phyloP scores from a whole-genome alignment of 2,329 filamentous ascomycete species.

The Corinectria fuckeliana region DNA sequence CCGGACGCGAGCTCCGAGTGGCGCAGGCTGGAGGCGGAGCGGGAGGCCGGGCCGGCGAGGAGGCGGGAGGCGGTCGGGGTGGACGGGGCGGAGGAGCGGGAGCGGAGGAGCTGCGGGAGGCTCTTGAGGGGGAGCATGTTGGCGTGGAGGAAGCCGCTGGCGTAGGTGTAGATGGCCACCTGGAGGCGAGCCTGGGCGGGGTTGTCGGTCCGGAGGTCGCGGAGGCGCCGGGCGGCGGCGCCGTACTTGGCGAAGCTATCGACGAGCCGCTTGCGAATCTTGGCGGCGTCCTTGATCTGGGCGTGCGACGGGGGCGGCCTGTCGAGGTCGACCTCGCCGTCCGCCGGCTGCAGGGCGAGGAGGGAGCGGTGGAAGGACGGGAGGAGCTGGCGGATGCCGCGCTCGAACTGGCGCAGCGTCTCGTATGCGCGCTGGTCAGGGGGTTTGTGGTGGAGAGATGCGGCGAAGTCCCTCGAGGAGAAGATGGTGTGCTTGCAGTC shows the following conservation, averaged over 20 bases:
- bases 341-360: conserved; percentile 68
- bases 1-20: conserved; percentile 53
- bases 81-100: conserved; percentile 46
- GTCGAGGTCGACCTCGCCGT: conserved; percentile 46
- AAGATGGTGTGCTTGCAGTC: conserved; percentile 75
- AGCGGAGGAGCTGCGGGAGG: conserved; percentile 69
- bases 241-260: conserved; percentile 92
- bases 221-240: conserved; percentile 77
- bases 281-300: conserved; percentile 84
- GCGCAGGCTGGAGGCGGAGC: conserved; percentile 49
- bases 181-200: conserved; percentile 78
- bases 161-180: conserved; percentile 81
- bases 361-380: conserved; percentile 85
- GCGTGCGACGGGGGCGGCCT: conserved; percentile 59
- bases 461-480: conserved; percentile 76
- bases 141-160: conserved; percentile 82
- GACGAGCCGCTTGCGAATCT: conserved; percentile 86
- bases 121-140: conserved; percentile 90
- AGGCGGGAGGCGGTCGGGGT: conserved; percentile 40
- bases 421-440: conserved; percentile 82
- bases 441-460: conserved; percentile 70
- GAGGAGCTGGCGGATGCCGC: conserved; percentile 80
- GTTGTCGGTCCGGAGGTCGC: conserved; percentile 77
- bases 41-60: conserved; percentile 42
- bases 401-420: conserved; percentile 85